phyloP scores from a whole-genome alignment of 2,329 filamentous ascomycete species.

The Emergomyces pasteurianus region DNA sequence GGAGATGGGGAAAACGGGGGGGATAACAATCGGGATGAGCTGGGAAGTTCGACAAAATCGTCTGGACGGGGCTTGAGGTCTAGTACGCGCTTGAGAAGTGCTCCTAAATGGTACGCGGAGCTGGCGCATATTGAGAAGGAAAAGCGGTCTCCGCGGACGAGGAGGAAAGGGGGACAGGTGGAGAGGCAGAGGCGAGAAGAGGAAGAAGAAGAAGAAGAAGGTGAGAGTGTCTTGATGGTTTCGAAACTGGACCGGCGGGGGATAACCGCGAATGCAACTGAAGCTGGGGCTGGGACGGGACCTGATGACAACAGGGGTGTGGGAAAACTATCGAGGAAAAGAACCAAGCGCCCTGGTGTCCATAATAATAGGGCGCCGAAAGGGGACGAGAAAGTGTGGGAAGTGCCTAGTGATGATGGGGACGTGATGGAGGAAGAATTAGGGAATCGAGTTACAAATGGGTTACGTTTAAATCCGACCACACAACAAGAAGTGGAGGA shows the following conservation, averaged over 20 bases:
- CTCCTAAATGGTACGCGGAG: not conserved
- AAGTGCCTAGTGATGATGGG: constrained; percentile 8
- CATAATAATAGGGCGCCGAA: not conserved
- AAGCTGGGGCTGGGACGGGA: not conserved
- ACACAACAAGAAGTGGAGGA: not conserved
- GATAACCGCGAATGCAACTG: not conserved
- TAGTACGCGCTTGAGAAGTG: not conserved
- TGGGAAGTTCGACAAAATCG: not conserved
- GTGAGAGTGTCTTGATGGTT: not conserved
- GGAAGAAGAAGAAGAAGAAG: too few species aligned
- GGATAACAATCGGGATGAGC: not conserved
- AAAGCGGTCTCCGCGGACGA: not conserved
- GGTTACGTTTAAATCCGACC: not conserved
- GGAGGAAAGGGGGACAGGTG: not conserved
- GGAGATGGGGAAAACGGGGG: not conserved
- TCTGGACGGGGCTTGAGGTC: not conserved
- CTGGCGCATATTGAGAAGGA: too few species aligned
- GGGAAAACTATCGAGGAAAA: not conserved
- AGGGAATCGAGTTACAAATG: constrained; percentile 6
- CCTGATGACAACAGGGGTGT: not conserved
- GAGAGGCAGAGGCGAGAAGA: not conserved
- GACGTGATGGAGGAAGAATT: not conserved
- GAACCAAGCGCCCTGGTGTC: not conserved
- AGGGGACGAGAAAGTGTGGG: constrained; percentile 3
- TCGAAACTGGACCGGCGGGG: not conserved